Evolutionary conservation across 495 filamentous ascomycete genomes (phyloP).

Genomic region (Talaromyces ruber): DNA sequence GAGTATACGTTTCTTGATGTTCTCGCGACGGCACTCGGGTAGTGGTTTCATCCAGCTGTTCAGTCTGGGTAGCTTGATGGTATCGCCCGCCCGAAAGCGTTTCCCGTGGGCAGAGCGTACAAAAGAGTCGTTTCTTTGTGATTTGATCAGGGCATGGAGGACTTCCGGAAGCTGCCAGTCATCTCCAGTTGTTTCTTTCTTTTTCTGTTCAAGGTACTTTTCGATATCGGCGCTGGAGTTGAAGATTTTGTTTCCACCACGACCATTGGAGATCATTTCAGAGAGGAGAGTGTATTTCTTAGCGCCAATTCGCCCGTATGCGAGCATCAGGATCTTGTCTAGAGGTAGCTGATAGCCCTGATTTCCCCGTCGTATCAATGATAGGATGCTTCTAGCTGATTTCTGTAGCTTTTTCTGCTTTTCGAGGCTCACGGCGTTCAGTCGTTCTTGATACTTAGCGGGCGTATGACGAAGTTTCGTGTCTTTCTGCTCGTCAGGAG

Average conservation of each 20-base stretch:
- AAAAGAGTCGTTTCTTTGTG: conserved; percentile 21
- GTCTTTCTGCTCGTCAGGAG: neutral
- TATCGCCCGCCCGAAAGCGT: conserved; percentile 15
- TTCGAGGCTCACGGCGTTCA: neutral
- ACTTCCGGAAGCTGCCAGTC: conserved; percentile 28
- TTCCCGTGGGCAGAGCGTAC: conserved; percentile 5
- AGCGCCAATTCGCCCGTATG: conserved; percentile 69
- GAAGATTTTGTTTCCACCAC: neutral
- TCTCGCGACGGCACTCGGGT: conserved; percentile 39
- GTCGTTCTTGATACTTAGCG: conserved; percentile 4
- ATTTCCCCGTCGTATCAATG: conserved; percentile 48
- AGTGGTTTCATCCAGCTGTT: conserved; percentile 59
- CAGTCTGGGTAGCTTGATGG: conserved; percentile 41
- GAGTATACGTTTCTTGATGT: conserved; percentile 56
- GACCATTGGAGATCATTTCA: conserved; percentile 27
- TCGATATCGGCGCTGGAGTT: conserved; percentile 10
- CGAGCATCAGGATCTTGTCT: conserved; percentile 50
- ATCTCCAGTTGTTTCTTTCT: conserved; percentile 16
- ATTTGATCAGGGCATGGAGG: conserved; percentile 23
- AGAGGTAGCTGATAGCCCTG: conserved; percentile 55
- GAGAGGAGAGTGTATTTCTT: conserved; percentile 54
- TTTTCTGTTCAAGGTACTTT: conserved; percentile 12
- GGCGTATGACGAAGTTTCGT: neutral
- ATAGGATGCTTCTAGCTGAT: conserved; percentile 16
- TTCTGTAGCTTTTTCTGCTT: conserved; percentile 14